Percentiles rank a stretch among this genome's conserved stretches.
Evolutionary conservation across 1,284 basidiomycete genomes (phyloP).

Genomic region (Malassezia caprae): DNA sequence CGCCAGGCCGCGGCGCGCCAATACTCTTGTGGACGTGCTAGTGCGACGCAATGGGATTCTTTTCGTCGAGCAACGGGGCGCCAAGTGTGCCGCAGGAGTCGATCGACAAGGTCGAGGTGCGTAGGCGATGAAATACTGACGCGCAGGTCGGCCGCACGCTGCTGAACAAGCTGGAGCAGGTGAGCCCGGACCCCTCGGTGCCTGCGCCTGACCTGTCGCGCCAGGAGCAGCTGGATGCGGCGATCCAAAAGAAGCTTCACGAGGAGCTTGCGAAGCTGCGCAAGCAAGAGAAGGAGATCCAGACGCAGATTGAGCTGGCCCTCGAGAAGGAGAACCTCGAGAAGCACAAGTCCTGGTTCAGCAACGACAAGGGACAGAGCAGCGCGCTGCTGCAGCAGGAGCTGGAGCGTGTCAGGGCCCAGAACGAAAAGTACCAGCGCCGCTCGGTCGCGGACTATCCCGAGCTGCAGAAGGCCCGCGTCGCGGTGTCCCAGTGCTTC

Average conservation of each 20-base stretch:
- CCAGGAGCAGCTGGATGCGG: slow-evolving; percentile 32
- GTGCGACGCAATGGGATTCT: slow-evolving; percentile 7
- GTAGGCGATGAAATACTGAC: slow-evolving; percentile 1
- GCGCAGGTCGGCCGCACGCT: slow-evolving; percentile 28
- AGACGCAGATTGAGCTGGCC: slow-evolving; percentile 36
- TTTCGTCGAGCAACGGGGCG: slow-evolving; percentile 4
- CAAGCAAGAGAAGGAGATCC: slow-evolving; percentile 38
- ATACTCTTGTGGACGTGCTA: not conserved
- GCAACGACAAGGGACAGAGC: slow-evolving; percentile 32
- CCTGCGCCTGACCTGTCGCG: slow-evolving; percentile 23
- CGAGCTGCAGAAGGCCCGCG: slow-evolving; percentile 56
- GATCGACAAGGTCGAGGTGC: slow-evolving; percentile 11
- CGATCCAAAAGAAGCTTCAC: slow-evolving; percentile 37
- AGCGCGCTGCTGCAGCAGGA: slow-evolving; percentile 33
- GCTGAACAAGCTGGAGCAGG: slow-evolving; percentile 26
- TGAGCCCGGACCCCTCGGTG: slow-evolving; percentile 20
- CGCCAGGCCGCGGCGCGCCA: not conserved
- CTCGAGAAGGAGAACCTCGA: slow-evolving; percentile 43
- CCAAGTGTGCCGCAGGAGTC: not conserved
- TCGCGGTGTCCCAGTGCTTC: slow-evolving; percentile 63
- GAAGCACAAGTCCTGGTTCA: slow-evolving; percentile 24
- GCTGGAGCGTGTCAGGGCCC: slow-evolving; percentile 49
- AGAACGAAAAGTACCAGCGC: slow-evolving; percentile 62
- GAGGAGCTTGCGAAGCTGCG: slow-evolving; percentile 35
- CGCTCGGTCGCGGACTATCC: slow-evolving; percentile 56